A percentile compares a stretch with the other conserved stretches of the same genome.
phyloP scores from a whole-genome alignment of 2,329 filamentous ascomycete genomes.

The Hypoxylon sp. region DNA sequence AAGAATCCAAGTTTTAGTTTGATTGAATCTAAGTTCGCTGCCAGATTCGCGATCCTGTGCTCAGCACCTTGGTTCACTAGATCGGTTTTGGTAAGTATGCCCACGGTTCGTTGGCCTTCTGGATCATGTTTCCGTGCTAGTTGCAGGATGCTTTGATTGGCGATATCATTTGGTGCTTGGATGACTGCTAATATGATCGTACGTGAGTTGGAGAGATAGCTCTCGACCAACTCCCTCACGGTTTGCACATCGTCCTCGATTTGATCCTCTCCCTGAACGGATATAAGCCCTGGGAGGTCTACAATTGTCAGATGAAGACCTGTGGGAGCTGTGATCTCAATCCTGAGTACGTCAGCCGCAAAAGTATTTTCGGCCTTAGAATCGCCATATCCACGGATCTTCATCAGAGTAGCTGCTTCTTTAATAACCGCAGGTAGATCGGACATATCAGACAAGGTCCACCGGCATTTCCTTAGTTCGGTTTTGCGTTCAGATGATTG shows the following conservation, averaged over 20 bases:
- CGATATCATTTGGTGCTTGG: constrained; percentile 52
- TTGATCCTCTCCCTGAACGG: constrained; percentile 36
- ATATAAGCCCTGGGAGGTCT: constrained; percentile 48
- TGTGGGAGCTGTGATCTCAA: constrained; percentile 26
- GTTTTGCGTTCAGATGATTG: neutral
- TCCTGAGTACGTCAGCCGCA: constrained; percentile 17
- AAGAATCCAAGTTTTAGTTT: neutral
- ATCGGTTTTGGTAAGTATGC: constrained; percentile 59
- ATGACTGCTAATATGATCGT: constrained; percentile 58
- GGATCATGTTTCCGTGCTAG: constrained; percentile 48
- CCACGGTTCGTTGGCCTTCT: constrained; percentile 50
- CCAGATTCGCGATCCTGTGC: neutral
- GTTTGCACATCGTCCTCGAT: constrained; percentile 39
- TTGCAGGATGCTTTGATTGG: constrained; percentile 52
- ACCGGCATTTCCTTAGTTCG: constrained; percentile 3
- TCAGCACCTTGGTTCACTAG: neutral
- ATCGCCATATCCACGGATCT: neutral
- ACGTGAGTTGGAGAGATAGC: constrained; percentile 52
- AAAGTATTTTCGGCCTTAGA: neutral
- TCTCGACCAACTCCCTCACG: constrained; percentile 42
- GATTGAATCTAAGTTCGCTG: neutral
- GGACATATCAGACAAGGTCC: constrained; percentile 14
- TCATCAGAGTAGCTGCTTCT: neutral
- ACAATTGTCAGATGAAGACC: constrained; percentile 38
- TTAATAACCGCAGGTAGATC: constrained; percentile 17